Evolutionary conservation across 768 basidiomycete genomes (phyloP).

Genomic region (Psilocybe sp.): DNA sequence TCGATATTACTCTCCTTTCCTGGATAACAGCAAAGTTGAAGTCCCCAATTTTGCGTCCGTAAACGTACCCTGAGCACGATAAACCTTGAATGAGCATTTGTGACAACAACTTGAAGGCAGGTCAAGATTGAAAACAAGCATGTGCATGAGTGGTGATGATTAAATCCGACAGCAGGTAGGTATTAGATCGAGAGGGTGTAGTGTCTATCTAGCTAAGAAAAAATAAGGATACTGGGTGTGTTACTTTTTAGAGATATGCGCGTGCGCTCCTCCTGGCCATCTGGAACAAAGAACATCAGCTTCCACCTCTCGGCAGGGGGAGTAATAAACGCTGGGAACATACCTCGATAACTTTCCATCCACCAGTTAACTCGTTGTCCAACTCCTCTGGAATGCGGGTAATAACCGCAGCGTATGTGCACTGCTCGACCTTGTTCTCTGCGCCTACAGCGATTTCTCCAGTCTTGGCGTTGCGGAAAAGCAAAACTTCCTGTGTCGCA

Average conservation of each 20-base stretch:
- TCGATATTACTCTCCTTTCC: no score
- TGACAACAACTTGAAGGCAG: no score
- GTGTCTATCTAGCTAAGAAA: slow-evolving; percentile 15
- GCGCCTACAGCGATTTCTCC: slow-evolving; percentile 85
- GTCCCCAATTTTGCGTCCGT: no score
- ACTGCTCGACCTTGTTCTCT: slow-evolving; percentile 90
- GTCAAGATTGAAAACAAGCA: not conserved
- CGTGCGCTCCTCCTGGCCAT: slow-evolving; percentile 45
- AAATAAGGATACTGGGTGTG: slow-evolving; percentile 15
- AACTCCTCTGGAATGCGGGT: slow-evolving; percentile 87
- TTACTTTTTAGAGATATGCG: slow-evolving; percentile 42
- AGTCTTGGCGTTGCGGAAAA: slow-evolving; percentile 89
- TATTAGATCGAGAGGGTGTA: slow-evolving; percentile 10
- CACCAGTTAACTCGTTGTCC: slow-evolving; percentile 90
- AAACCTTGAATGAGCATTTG: no score
- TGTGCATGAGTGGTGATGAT: slow-evolving; percentile 8
- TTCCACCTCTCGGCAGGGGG: not conserved
- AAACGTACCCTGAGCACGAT: no score
- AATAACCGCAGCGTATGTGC: slow-evolving; percentile 87
- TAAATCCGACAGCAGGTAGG: slow-evolving; percentile 7
- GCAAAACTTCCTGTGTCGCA: slow-evolving; percentile 88
- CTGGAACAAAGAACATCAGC: slow-evolving; percentile 16
- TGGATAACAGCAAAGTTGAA: no score
- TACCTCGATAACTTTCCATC: slow-evolving; percentile 98
- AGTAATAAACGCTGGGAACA: slow-evolving; percentile 18